These are phyloP conservation scores for Solanum aculeatissimum DNA, from an alignment of 305 asterid species.

Conservation along the genomic window DNA sequence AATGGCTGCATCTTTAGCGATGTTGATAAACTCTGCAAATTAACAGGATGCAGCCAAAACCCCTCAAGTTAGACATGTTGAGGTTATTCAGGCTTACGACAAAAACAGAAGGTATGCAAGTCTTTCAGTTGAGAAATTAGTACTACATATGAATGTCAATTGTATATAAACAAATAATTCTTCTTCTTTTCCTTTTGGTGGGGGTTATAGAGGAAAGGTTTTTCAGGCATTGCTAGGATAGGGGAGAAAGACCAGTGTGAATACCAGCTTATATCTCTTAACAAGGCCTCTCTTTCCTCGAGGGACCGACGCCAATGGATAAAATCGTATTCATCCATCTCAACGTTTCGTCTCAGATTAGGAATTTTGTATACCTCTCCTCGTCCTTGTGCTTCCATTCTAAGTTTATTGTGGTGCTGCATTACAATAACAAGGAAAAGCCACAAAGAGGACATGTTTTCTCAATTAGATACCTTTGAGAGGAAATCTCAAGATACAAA, in stretches of 20 bases:
- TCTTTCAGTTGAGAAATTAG: background rate
- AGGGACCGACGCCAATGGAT: slow-evolving; percentile 93
- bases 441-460: background rate
- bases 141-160: background rate
- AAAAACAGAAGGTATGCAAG: background rate
- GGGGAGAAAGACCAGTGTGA: background rate
- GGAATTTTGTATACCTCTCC: slow-evolving; percentile 64
- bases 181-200: background rate
- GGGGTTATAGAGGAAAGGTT: background rate
- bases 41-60: background rate
- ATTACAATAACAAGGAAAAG: slow-evolving; percentile 6
- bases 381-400: slow-evolving; percentile 60
- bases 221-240: background rate
- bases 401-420: slow-evolving; percentile 55
- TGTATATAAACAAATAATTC: background rate
- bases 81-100: background rate
- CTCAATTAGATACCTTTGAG: background rate
- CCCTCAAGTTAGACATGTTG: background rate
- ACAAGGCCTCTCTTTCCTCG: slow-evolving; percentile 92
- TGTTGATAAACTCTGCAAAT: background rate
- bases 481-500: background rate
- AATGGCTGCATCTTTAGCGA: background rate
- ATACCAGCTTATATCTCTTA: slow-evolving; percentile 93
- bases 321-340: slow-evolving; percentile 90
- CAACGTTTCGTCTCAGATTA: slow-evolving; percentile 66